phyloP scores from a whole-genome alignment of 208 protist species.

The Leptomonas pyrrhocoris region DNA sequence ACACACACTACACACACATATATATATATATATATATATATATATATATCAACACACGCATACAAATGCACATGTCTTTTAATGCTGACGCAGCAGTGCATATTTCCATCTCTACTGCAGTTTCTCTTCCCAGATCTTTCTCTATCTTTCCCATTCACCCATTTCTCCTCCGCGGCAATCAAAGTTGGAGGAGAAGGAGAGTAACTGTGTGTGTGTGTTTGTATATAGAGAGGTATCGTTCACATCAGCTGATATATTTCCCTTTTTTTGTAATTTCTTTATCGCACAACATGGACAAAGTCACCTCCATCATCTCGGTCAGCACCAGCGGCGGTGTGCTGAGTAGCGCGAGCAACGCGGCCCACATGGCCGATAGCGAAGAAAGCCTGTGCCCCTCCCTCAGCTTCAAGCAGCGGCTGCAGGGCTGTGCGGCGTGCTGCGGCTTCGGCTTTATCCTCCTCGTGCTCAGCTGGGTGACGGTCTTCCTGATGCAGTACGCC shows the following conservation, averaged over 20 bases:
- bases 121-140: no score
- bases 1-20: no score
- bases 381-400: slow-evolving; percentile 80
- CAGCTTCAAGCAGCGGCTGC: slow-evolving; percentile 70
- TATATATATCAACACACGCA: no score
- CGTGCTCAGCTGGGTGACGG: slow-evolving; percentile 65
- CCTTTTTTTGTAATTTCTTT: not conserved
- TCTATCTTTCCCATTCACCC: no score
- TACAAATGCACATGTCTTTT: no score
- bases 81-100: no score
- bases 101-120: no score
- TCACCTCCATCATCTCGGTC: slow-evolving; percentile 49
- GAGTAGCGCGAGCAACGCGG: slow-evolving; percentile 15
- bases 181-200: no score
- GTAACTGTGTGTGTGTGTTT: no score
- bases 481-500: slow-evolving; percentile 66
- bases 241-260: not conserved
- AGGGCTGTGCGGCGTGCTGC: slow-evolving; percentile 61
- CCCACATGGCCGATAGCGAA: slow-evolving; percentile 18
- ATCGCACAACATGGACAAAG: slow-evolving; percentile 46
- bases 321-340: slow-evolving; percentile 25
- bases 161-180: no score
- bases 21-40: no score
- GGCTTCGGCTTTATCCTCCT: slow-evolving; percentile 59
- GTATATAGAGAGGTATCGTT: not conserved